A percentile compares a stretch with the other conserved stretches of the same genome.
Evolutionary conservation across 495 filamentous ascomycete genomes (phyloP).

Genomic region (Aspergillus bertholletiae): DNA sequence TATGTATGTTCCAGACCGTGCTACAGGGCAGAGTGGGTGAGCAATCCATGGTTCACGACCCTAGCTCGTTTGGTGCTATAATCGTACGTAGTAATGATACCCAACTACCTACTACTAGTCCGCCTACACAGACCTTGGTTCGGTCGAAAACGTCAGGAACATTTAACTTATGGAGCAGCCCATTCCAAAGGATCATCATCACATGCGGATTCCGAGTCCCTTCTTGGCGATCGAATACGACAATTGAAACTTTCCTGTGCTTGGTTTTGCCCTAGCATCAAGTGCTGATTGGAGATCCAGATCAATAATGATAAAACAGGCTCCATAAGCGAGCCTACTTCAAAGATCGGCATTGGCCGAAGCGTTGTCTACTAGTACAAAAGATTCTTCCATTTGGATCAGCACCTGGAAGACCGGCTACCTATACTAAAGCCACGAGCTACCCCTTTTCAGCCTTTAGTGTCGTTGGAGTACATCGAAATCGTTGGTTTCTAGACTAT

Average conservation of each 20-base stretch:
- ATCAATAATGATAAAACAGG: background rate
- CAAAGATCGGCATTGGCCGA: background rate
- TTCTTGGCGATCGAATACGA: background rate
- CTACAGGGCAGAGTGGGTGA: too few relatives aligned
- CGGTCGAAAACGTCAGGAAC: background rate
- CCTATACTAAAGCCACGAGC: background rate
- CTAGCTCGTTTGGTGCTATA: too few relatives aligned
- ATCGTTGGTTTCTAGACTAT: background rate
- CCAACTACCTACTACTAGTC: too few relatives aligned
- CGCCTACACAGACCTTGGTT: background rate
- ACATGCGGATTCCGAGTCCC: background rate
- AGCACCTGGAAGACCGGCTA: background rate
- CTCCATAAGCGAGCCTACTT: background rate
- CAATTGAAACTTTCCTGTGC: background rate
- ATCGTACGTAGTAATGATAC: too few relatives aligned
- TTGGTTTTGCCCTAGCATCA: background rate
- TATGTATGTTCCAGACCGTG: too few relatives aligned
- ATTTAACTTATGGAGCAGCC: background rate
- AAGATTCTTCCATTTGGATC: background rate
- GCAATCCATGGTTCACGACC: too few relatives aligned
- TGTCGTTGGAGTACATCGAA: too few relatives aligned
- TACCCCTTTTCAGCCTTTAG: background rate
- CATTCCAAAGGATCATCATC: background rate
- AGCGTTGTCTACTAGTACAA: background rate
- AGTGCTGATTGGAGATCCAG: background rate